Conservation (phyloP, 2,329 filamentous ascomycete species). For the Aspergillus glaucus region DNA sequence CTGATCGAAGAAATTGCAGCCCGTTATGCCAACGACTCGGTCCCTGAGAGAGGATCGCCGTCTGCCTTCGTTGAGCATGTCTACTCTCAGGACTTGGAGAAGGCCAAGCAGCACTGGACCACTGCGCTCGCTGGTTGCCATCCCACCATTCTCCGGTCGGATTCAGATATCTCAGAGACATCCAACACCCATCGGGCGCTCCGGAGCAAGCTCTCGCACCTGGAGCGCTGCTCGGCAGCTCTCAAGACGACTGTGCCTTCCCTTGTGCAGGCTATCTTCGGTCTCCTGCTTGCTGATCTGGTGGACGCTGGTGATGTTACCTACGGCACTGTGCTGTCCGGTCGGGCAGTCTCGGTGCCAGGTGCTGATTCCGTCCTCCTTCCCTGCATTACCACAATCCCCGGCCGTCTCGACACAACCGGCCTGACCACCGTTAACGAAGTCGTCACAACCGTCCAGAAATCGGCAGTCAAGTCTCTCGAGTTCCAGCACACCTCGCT, state of each 20-base stretch:
- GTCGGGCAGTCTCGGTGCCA: slow-evolving; percentile 24
- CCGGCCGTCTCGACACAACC: slow-evolving; percentile 24
- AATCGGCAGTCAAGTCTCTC: slow-evolving; percentile 20
- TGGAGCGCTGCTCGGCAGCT: slow-evolving; percentile 20
- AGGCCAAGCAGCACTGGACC: slow-evolving; percentile 23
- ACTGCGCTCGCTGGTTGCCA: slow-evolving; percentile 15
- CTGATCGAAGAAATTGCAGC: slow-evolving; percentile 26
- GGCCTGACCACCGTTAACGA: slow-evolving; percentile 16
- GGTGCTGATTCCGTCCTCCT: slow-evolving; percentile 27
- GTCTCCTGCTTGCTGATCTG: slow-evolving; percentile 26
- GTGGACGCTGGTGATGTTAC: slow-evolving; percentile 23
- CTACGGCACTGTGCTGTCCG: slow-evolving; percentile 29
- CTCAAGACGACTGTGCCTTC: slow-evolving; percentile 26
- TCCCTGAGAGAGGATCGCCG: slow-evolving; percentile 14
- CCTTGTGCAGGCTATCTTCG: slow-evolving; percentile 28
- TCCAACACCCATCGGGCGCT: slow-evolving; percentile 10
- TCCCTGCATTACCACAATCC: slow-evolving; percentile 34
- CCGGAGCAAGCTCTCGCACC: slow-evolving; percentile 14
- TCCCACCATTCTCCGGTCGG: slow-evolving; percentile 14
- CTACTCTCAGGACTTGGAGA: slow-evolving; percentile 17
- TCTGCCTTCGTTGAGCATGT: slow-evolving; percentile 23
- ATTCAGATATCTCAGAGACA: slow-evolving; percentile 5
- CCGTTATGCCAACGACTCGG: slow-evolving; percentile 15
- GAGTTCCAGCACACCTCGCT: slow-evolving; percentile 32
- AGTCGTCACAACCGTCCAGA: slow-evolving; percentile 17